phyloP scores from a whole-genome alignment of 2,329 filamentous ascomycete genomes.

The Penicillium polonicum region DNA sequence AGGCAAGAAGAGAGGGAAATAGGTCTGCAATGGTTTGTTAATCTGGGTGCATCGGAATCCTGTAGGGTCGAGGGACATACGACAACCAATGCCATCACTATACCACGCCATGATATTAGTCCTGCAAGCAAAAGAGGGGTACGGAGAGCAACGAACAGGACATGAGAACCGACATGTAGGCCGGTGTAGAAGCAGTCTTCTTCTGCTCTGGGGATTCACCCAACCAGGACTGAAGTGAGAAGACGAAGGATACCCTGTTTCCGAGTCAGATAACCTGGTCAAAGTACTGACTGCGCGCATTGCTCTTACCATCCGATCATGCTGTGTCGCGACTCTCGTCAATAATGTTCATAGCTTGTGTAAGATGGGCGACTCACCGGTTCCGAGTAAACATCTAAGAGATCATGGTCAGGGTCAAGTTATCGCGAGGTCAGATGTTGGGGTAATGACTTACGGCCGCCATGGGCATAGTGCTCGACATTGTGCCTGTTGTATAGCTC shows the following conservation, averaged over 20 bases:
- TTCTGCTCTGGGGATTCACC: constrained; percentile 50
- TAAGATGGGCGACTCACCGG: constrained; percentile 55
- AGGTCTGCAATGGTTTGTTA: constrained; percentile 48
- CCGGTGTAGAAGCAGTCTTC: constrained; percentile 67
- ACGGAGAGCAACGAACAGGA: constrained; percentile 56
- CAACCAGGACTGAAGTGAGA: constrained; percentile 50
- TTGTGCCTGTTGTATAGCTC: constrained; percentile 48
- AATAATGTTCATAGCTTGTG: constrained; percentile 8
- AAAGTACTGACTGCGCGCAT: neutral
- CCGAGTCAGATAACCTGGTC: constrained; percentile 17
- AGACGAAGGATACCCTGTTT: constrained; percentile 48
- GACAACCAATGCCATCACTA: constrained; percentile 60
- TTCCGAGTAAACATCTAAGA: constrained; percentile 81
- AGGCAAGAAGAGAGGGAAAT: constrained; percentile 65
- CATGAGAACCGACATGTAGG: constrained; percentile 75
- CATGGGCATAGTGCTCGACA: constrained; percentile 85
- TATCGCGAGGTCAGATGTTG: constrained; percentile 9
- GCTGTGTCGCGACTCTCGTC: constrained; percentile 37
- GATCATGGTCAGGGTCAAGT: constrained; percentile 21
- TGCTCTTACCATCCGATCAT: constrained; percentile 61
- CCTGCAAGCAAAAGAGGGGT: neutral
- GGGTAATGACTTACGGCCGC: constrained; percentile 62
- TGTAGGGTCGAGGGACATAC: constrained; percentile 35
- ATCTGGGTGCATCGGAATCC: neutral
- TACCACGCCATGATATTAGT: constrained; percentile 15